These are phyloP conservation scores for Eimeria maxima DNA, from an alignment of 169 alveolate genomes.

Conservation along the genomic window DNA sequence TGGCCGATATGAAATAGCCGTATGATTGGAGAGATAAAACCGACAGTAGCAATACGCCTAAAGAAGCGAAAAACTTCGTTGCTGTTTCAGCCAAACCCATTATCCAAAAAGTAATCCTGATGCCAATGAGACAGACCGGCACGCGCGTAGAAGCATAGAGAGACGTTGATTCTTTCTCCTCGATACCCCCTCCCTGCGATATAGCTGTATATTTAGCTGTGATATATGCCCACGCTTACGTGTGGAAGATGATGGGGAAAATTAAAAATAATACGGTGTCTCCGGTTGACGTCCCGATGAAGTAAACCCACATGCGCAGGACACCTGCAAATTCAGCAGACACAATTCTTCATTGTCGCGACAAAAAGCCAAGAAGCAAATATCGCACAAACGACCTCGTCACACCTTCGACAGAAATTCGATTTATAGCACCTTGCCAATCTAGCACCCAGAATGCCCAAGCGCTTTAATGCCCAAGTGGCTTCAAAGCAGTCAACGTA, in stretches of 20 bases:
- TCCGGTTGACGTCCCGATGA: conserved; percentile 59
- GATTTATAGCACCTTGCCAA: neutral
- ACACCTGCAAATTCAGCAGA: conserved; percentile 59
- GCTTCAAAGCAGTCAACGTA: neutral
- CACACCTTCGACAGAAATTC: neutral
- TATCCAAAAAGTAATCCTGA: conserved; percentile 73
- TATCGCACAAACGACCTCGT: neutral
- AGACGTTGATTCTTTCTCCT: neutral
- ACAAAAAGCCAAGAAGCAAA: neutral
- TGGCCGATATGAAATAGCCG: conserved; percentile 66
- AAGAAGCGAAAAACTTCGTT: conserved; percentile 68
- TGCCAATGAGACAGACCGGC: neutral
- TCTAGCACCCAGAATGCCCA: neutral
- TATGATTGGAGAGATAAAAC: conserved; percentile 58
- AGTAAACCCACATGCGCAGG: conserved; percentile 74
- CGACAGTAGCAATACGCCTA: conserved; percentile 64
- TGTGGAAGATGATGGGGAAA: conserved; percentile 69
- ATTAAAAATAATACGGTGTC: conserved; percentile 47
- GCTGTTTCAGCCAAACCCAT: conserved; percentile 67
- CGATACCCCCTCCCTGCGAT: neutral
- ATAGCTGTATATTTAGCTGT: neutral
- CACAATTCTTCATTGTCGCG: neutral
- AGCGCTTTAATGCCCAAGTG: neutral
- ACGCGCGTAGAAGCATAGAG: neutral
- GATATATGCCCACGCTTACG: conserved; percentile 21